phyloP scores from a whole-genome alignment of 106 monocot species.

The Dioscorea zingiberensis region DNA sequence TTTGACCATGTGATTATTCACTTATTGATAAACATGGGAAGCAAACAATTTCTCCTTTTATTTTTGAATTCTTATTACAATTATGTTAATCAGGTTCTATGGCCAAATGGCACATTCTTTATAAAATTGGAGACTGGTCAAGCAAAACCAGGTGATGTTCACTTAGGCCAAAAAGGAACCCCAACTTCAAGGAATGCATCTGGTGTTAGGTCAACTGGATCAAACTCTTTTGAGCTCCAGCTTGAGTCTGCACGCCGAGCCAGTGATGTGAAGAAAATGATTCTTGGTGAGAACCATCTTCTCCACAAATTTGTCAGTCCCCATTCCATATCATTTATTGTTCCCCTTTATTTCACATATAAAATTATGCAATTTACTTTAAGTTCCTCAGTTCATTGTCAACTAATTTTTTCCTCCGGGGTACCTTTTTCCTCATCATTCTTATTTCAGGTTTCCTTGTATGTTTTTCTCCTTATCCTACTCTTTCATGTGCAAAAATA shows the following conservation, averaged over 20 bases:
- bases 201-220: conserved; percentile 15
- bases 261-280: conserved; percentile 86
- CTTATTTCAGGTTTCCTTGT: not conserved
- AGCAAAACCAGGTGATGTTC: conserved; percentile 12
- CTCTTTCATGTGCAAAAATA: too few species aligned
- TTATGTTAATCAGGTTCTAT: conserved; percentile 54
- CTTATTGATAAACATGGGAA: not conserved
- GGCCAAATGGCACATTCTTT: conserved; percentile 96
- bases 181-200: conserved; percentile 15
- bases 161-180: conserved; percentile 11
- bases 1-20: not conserved
- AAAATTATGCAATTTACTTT: too few species aligned
- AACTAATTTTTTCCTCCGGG: too few species aligned
- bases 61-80: not conserved
- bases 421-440: not conserved
- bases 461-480: not conserved
- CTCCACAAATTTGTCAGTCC: not conserved
- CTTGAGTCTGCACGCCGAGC: conserved; percentile 93
- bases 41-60: not conserved
- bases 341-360: not conserved
- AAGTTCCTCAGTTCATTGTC: too few species aligned
- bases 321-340: not conserved
- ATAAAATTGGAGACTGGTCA: conserved; percentile 50
- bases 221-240: conserved; percentile 70
- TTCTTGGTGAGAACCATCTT: conserved; percentile 59